A percentile compares a stretch with the other conserved stretches of the same genome.
Evolutionary conservation across 192 early-diverging fungal genomes (phyloP).

Genomic region (Gigaspora rosea): DNA sequence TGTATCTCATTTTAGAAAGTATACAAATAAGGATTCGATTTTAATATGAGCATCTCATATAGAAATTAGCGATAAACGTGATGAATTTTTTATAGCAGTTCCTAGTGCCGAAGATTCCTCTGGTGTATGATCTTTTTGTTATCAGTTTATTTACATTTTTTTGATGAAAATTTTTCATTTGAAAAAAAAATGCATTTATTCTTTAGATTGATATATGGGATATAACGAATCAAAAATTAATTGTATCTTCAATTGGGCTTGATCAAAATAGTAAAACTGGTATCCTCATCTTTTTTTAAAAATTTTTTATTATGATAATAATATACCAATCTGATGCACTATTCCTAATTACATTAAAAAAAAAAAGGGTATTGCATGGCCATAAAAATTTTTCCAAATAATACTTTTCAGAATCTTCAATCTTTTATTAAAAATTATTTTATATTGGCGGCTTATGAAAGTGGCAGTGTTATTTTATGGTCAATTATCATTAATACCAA

Average conservation of each 20-base stretch:
- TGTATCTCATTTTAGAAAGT: no score
- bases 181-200: background rate
- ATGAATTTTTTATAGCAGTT: background rate
- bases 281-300: background rate
- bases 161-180: background rate
- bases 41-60: background rate
- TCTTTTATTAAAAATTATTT: slow-evolving; percentile 4
- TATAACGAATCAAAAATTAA: slow-evolving; percentile 2
- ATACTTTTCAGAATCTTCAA: background rate
- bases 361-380: slow-evolving; percentile 30
- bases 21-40: background rate
- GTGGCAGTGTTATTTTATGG: slow-evolving; percentile 38
- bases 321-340: background rate
- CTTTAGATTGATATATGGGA: slow-evolving; percentile 27
- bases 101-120: background rate
- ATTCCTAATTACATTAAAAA: background rate
- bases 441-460: slow-evolving; percentile 43
- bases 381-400: slow-evolving; percentile 7
- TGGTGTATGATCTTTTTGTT: background rate
- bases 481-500: background rate
- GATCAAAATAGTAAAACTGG: slow-evolving; percentile 4
- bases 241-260: background rate
- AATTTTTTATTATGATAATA: background rate
- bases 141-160: background rate
- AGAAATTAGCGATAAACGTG: background rate